Evolutionary conservation across 495 filamentous ascomycete species (phyloP).

Genomic region (Aspergillus mulundensis): DNA sequence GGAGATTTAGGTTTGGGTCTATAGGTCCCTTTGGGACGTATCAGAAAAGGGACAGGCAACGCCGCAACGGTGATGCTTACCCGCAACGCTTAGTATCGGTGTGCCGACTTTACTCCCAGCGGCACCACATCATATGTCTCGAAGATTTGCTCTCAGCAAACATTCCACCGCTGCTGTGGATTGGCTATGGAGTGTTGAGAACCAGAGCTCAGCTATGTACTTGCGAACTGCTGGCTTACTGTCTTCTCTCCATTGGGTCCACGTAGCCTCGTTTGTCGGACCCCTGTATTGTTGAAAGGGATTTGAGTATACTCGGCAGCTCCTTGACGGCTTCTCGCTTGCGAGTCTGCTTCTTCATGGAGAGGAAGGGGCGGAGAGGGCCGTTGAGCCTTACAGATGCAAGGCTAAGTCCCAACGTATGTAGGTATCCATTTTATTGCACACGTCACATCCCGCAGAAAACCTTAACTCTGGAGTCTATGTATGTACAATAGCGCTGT

Average conservation of each 20-base stretch:
- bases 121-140: background rate
- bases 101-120: background rate
- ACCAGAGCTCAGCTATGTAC: background rate
- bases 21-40: conserved; percentile 1
- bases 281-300: background rate
- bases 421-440: background rate
- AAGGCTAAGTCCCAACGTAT: conserved; percentile 9
- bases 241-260: background rate
- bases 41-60: conserved; percentile 8
- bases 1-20: background rate
- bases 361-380: background rate
- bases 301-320: background rate
- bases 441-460: conserved; percentile 4
- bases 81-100: background rate
- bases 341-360: background rate
- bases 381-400: conserved; percentile 7
- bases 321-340: no score
- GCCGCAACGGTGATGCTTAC: conserved; percentile 4
- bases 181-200: background rate
- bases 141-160: background rate
- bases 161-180: background rate
- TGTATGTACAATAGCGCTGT: conserved; percentile 7
- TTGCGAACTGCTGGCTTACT: background rate
- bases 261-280: background rate
- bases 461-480: conserved; percentile 1